Base-by-base conservation (phyloP, 495 filamentous ascomycete species). In the Penicillium simplicissimum region DNA sequence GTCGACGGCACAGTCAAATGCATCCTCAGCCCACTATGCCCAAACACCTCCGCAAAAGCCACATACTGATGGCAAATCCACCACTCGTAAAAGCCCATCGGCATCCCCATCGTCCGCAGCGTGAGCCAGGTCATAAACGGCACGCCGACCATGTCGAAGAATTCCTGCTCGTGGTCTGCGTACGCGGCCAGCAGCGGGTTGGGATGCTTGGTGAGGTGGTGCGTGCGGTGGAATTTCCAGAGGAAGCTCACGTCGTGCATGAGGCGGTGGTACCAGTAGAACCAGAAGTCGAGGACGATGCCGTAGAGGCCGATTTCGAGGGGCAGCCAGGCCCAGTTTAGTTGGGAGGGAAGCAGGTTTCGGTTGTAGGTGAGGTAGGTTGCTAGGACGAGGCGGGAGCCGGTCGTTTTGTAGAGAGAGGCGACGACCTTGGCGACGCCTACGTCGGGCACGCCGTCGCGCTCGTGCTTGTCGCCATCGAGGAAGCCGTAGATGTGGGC, bases 301-400 rank as follows among this genome's bases (percentile, higher is more conserved):
- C 72, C 75, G 48, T 79, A 79, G 0, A 79, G 63, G 3, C 76
- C 76, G 23, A 76, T 74, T 48, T 78, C 65, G 8, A 79, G 66
- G 1, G 72, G 71, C 4, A 79, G 73, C 71, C 71, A 76, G 23
- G 21, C 49, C 73, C 73, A 79, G 57, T 91, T 86, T 71, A 79
- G 90, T 3, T 62, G 33, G 2, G 58, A 60, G 14, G 71, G 71
- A 0, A 67, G 52, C 8, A 54, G 52, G 37, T 65, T 54, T 15
- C 57, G 57, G 58, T 67, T 67, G 25, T 74, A 74, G 37, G 67
- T 64, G 8, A 74, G 55, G 62, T 64, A 69, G 31, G 63, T 57
- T 6, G 71, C 64, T 25, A 74, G 64, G 47, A 70, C 55, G 15
- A 74, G 40, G n/a, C 71, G 67, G 4, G 71, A 74, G 2, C 71